A percentile compares a stretch with the other conserved stretches of the same genome.
Conservation (phyloP, 805 yeast species). For the Zygosaccharomyces bailii region DNA sequence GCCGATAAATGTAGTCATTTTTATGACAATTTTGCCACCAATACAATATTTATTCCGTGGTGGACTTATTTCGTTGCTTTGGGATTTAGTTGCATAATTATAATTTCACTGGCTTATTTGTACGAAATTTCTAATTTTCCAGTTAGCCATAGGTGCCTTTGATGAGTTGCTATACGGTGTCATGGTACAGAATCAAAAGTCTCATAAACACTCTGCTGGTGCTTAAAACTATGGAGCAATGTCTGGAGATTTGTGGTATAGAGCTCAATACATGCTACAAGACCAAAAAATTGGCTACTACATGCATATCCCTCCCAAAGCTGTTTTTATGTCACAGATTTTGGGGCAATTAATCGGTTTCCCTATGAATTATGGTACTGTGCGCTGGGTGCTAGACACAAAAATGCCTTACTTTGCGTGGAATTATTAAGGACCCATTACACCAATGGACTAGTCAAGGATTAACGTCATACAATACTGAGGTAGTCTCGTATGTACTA, state of each 20-base stretch:
- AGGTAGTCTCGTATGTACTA: conserved; percentile 56
- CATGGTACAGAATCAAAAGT: conserved; percentile 37
- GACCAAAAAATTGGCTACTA: conserved; percentile 67
- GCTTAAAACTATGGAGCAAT: conserved; percentile 49
- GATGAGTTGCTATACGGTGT: conserved; percentile 49
- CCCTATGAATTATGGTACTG: conserved; percentile 33
- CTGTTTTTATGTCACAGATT: conserved; percentile 52
- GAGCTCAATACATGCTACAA: conserved; percentile 42
- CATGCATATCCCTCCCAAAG: conserved; percentile 58
- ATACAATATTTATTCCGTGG: conserved; percentile 34
- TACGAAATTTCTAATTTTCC: conserved; percentile 52
- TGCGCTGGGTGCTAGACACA: conserved; percentile 26
- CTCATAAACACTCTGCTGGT: conserved; percentile 44
- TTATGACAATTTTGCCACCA: conserved; percentile 37
- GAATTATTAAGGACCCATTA: conserved; percentile 43
- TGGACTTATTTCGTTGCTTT: conserved; percentile 41
- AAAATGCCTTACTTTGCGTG: conserved; percentile 29
- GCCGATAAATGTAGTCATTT: conserved; percentile 35
- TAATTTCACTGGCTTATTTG: conserved; percentile 48
- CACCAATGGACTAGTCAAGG: conserved; percentile 41
- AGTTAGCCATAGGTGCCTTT: conserved; percentile 50
- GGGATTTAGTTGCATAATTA: conserved; percentile 43
- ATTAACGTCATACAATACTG: conserved; percentile 41
- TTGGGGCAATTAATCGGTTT: conserved; percentile 12
- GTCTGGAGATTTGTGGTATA: conserved; percentile 53